These are phyloP conservation scores for Leishmania amazonensis DNA, from an alignment of 208 protist species.

Conservation along the genomic window DNA sequence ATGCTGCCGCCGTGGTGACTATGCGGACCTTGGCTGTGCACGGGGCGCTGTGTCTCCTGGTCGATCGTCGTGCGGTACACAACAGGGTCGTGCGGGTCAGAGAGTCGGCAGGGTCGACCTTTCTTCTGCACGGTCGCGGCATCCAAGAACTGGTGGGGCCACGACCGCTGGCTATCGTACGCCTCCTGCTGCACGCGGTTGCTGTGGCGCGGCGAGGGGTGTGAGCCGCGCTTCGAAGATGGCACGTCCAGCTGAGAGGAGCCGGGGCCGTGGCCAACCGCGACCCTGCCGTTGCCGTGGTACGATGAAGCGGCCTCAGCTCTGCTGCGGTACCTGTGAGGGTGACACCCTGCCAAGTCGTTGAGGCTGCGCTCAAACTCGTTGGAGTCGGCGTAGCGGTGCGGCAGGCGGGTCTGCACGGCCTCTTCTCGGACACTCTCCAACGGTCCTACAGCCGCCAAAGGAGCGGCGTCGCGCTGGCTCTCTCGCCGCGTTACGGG, in stretches of 20 bases:
- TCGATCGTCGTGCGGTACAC: constrained; percentile 17
- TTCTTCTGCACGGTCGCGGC: constrained; percentile 47
- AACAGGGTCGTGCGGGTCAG: constrained; percentile 10
- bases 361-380: constrained; percentile 38
- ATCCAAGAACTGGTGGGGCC: constrained; percentile 38
- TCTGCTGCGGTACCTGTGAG: background rate
- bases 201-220: constrained; percentile 17
- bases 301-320: constrained; percentile 2
- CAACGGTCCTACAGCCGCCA: background rate
- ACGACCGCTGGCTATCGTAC: constrained; percentile 11
- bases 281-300: background rate
- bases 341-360: constrained; percentile 11
- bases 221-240: constrained; percentile 13
- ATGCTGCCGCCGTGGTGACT: constrained; percentile 18
- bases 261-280: background rate
- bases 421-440: background rate
- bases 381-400: constrained; percentile 14
- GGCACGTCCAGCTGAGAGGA: background rate
- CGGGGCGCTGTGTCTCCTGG: constrained; percentile 14
- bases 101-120: constrained; percentile 27
- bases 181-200: background rate
- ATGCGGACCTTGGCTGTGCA: constrained; percentile 8
- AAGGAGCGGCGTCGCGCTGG: background rate
- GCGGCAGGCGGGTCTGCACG: constrained; percentile 9
- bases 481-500: constrained; percentile 8